phyloP scores from a whole-genome alignment of 352 stramenopile species.

The Bremia lactucae region DNA sequence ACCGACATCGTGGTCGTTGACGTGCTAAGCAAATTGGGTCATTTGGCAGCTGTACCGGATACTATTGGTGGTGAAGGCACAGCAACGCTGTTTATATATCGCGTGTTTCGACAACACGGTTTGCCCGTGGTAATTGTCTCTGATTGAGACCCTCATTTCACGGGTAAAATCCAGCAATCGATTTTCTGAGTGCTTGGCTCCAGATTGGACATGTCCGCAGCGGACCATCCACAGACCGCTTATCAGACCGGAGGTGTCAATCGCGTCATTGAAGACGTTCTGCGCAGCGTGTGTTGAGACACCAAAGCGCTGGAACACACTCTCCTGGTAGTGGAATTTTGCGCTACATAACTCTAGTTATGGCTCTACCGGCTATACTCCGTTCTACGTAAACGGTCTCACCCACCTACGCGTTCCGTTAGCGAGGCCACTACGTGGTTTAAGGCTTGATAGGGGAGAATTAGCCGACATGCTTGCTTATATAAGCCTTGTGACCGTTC shows the following conservation, averaged over 20 bases:
- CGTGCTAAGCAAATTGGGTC: no score
- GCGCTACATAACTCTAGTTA: neutral
- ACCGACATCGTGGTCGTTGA: no score
- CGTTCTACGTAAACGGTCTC: no score
- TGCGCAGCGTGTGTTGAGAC: neutral
- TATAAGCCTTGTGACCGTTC: neutral
- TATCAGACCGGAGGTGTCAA: no score
- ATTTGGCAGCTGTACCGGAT: neutral
- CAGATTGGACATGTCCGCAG: no score
- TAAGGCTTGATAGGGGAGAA: neutral
- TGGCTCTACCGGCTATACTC: neutral
- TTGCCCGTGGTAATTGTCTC: neutral
- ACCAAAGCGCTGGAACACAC: neutral
- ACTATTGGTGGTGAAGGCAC: neutral
- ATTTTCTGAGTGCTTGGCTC: no score
- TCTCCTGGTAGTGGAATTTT: neutral
- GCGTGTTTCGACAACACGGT: neutral
- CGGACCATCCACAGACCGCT: no score
- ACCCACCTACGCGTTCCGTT: no score
- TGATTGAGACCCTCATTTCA: neutral
- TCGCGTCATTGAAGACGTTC: no score
- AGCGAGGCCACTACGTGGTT: no score
- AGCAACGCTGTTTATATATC: neutral
- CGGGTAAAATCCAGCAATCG: no score
- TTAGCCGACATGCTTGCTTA: neutral